A percentile compares a stretch with the other conserved stretches of the same genome.
Evolutionary conservation across 2,329 filamentous ascomycete genomes (phyloP).

Genomic region (Xylaria sp.): DNA sequence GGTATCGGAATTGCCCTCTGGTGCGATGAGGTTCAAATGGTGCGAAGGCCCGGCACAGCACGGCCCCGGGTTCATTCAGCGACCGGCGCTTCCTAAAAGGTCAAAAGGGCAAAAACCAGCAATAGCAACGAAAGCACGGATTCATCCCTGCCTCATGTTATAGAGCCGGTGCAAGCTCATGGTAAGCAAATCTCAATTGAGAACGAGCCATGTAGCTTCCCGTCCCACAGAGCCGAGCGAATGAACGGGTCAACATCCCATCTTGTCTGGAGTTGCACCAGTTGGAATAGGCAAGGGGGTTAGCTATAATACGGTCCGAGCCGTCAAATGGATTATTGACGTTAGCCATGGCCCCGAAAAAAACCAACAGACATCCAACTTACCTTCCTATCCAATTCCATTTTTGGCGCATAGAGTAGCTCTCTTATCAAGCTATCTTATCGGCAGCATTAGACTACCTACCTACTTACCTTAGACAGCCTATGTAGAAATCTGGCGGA

Average conservation of each 20-base stretch:
- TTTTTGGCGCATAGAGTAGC: too few species aligned
- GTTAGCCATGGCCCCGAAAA: neutral
- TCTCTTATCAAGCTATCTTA: neutral
- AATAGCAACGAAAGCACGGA: neutral
- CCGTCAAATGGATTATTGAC: slow-evolving; percentile 1
- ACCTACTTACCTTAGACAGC: too few species aligned
- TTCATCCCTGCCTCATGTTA: neutral
- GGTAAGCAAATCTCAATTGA: neutral
- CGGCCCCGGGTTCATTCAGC: slow-evolving; percentile 2
- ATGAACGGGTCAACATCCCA: too few species aligned
- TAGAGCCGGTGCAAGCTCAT: neutral
- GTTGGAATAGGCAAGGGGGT: neutral
- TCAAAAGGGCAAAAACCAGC: neutral
- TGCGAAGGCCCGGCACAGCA: neutral
- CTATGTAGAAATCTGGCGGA: neutral
- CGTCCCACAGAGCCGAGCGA: slow-evolving; percentile 7
- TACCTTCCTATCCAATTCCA: neutral
- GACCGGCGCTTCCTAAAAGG: neutral
- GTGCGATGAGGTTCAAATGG: neutral
- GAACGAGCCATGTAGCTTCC: slow-evolving; percentile 1
- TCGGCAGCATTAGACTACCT: slow-evolving; percentile 1
- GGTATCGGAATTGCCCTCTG: neutral
- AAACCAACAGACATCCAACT: neutral
- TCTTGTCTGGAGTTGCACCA: slow-evolving; percentile 1
- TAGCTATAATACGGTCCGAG: slow-evolving; percentile 7